These are phyloP conservation scores for Leishmania lainsoni DNA, from an alignment of 208 protist genomes.

Conservation along the genomic window DNA sequence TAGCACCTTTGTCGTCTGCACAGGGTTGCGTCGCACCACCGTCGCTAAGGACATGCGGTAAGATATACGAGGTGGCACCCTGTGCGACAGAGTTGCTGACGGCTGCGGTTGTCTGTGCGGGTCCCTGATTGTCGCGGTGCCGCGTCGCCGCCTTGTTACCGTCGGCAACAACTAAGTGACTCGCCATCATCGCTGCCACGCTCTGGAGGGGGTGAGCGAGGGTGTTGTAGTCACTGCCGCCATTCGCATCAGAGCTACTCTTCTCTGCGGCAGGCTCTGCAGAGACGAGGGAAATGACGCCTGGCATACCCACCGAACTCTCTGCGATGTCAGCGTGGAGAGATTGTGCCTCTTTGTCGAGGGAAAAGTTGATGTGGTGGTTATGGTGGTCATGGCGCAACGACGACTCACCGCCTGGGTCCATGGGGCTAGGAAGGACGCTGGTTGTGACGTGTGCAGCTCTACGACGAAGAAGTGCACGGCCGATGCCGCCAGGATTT, in stretches of 20 bases:
- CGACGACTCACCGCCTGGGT: not conserved
- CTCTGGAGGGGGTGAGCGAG: not conserved
- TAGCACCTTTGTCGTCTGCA: not conserved
- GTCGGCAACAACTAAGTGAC: not conserved
- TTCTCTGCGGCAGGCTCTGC: not conserved
- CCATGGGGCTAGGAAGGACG: not conserved
- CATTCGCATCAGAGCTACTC: not conserved
- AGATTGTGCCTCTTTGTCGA: not conserved
- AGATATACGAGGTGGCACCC: not conserved
- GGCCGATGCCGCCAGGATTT: slow-evolving; percentile 65
- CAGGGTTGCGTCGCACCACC: not conserved
- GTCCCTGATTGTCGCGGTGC: too few species aligned
- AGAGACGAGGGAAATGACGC: not conserved
- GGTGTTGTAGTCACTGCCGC: not conserved
- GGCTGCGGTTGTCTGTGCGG: not conserved
- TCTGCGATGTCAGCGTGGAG: not conserved
- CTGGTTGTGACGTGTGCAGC: not conserved
- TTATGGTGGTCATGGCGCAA: not conserved
- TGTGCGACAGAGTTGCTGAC: not conserved
- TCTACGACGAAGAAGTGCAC: slow-evolving; percentile 33
- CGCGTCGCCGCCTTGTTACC: not conserved
- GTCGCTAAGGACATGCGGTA: not conserved
- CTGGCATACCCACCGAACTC: not conserved
- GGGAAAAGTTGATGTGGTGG: not conserved
- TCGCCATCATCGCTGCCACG: not conserved